Evolutionary conservation across 352 stramenopile species (phyloP).

Genomic region (Elongisporangium prolatum): DNA sequence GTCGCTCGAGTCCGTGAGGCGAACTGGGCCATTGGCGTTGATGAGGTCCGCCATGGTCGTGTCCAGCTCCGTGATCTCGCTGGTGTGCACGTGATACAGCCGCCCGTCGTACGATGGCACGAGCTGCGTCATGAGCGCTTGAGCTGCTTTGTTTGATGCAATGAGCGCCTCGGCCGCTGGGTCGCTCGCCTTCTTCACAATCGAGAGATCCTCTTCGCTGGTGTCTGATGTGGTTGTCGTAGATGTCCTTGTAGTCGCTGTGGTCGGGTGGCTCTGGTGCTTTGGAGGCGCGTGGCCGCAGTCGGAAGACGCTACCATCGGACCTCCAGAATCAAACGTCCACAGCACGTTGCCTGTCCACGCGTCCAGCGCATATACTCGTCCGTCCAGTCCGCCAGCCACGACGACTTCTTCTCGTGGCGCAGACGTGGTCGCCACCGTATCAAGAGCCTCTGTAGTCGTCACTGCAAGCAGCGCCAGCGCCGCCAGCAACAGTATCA

Average conservation of each 20-base stretch:
- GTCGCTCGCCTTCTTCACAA: slow-evolving; percentile 23
- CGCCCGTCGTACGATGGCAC: slow-evolving; percentile 75
- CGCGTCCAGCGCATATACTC: slow-evolving; percentile 71
- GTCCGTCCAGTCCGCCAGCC: slow-evolving; percentile 66
- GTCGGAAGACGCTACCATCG: slow-evolving; percentile 69
- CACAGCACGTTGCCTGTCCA: slow-evolving; percentile 77
- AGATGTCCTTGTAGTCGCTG: slow-evolving; percentile 7
- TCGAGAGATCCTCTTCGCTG: slow-evolving; percentile 14
- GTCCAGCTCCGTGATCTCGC: slow-evolving; percentile 56
- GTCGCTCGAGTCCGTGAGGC: slow-evolving; percentile 25
- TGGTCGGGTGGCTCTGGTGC: not conserved
- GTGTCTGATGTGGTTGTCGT: slow-evolving; percentile 2
- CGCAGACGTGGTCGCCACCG: slow-evolving; percentile 14
- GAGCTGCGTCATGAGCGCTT: slow-evolving; percentile 42
- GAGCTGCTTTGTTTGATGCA: slow-evolving; percentile 7
- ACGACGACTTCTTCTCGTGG: slow-evolving; percentile 46
- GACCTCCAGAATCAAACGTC: slow-evolving; percentile 78
- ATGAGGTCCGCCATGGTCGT: slow-evolving; percentile 80
- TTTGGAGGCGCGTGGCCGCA: slow-evolving; percentile 15
- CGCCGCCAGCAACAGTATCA: not conserved
- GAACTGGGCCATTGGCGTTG: slow-evolving; percentile 64
- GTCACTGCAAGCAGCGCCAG: not conserved
- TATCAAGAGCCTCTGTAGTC: not conserved
- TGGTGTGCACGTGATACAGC: slow-evolving; percentile 68
- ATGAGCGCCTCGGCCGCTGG: slow-evolving; percentile 15